phyloP scores from a whole-genome alignment of 2,329 filamentous ascomycete genomes.

The Diaporthe caulivora region DNA sequence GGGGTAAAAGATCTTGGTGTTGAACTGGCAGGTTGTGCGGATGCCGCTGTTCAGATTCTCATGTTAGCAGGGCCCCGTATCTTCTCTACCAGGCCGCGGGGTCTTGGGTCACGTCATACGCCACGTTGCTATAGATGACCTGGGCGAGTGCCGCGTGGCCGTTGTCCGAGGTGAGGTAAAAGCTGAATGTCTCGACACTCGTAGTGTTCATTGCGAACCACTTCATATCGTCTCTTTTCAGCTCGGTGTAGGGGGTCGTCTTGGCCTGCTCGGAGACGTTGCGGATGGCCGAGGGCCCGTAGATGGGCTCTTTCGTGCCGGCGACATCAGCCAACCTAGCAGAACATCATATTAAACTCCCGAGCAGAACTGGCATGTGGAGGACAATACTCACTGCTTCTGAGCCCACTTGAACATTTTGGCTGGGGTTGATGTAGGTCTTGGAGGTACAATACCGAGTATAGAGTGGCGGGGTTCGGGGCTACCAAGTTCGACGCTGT shows the following conservation, averaged over 20 bases:
- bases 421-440: not conserved
- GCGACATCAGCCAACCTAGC: conserved; percentile 81
- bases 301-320: conserved; percentile 96
- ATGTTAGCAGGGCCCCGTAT: conserved; percentile 35
- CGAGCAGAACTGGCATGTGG: not conserved
- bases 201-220: conserved; percentile 88
- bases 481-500: not conserved
- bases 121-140: conserved; percentile 97
- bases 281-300: conserved; percentile 88
- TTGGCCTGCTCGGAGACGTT: conserved; percentile 86
- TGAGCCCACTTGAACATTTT: conserved; percentile 42
- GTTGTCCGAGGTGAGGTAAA: conserved; percentile 86
- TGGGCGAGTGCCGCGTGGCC: conserved; percentile 85
- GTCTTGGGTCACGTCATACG: conserved; percentile 67
- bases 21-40: conserved; percentile 93
- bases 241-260: conserved; percentile 82
- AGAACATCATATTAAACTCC: conserved; percentile 42
- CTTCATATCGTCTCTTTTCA: conserved; percentile 81
- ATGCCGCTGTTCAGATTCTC: conserved; percentile 73
- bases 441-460: conserved; percentile 1
- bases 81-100: conserved; percentile 40
- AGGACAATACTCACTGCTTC: conserved; percentile 35
- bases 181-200: conserved; percentile 93
- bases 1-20: conserved; percentile 88
- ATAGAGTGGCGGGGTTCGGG: not conserved